These are phyloP conservation scores for Crucibulum parvulum DNA, from an alignment of 1,284 basidiomycete species.

Conservation along the genomic window DNA sequence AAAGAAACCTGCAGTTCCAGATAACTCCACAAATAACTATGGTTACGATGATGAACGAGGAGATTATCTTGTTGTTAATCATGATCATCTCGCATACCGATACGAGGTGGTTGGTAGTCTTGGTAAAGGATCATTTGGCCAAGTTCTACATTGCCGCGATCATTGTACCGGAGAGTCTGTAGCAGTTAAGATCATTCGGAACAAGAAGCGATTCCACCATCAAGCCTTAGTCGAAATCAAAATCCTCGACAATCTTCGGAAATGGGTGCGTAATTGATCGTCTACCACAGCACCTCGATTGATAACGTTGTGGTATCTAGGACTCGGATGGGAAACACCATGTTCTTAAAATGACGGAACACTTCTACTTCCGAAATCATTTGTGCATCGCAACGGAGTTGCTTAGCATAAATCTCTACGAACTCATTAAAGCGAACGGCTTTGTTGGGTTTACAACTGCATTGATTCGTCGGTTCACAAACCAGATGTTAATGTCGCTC, in stretches of 20 bases:
- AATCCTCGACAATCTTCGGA: slow-evolving; percentile 93
- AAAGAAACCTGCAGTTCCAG: slow-evolving; percentile 81
- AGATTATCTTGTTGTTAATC: slow-evolving; percentile 91
- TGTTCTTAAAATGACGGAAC: slow-evolving; percentile 98
- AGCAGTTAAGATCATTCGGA: slow-evolving; percentile 99
- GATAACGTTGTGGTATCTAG: slow-evolving; percentile 46
- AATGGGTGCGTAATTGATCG: slow-evolving; percentile 79
- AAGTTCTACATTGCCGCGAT: slow-evolving; percentile 96
- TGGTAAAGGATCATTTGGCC: slow-evolving; percentile 98
- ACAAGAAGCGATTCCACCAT: slow-evolving; percentile 99
- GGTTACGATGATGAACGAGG: slow-evolving; percentile 99
- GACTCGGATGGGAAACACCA: slow-evolving; percentile 97
- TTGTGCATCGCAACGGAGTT: slow-evolving; percentile 99
- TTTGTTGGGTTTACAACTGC: slow-evolving; percentile 97
- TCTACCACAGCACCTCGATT: not conserved
- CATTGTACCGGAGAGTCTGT: slow-evolving; percentile 97
- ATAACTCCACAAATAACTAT: slow-evolving; percentile 86
- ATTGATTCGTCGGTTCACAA: slow-evolving; percentile 95
- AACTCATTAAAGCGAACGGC: slow-evolving; percentile 98
- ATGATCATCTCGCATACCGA: slow-evolving; percentile 95
- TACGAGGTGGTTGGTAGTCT: slow-evolving; percentile 94
- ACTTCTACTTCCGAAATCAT: slow-evolving; percentile 98
- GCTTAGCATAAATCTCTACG: slow-evolving; percentile 98
- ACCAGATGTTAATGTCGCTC: slow-evolving; percentile 92
- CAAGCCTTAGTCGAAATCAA: slow-evolving; percentile 99